These are phyloP conservation scores for Oemleria cerasiformis DNA, from an alignment of 306 rosid species.

Conservation along the genomic window DNA sequence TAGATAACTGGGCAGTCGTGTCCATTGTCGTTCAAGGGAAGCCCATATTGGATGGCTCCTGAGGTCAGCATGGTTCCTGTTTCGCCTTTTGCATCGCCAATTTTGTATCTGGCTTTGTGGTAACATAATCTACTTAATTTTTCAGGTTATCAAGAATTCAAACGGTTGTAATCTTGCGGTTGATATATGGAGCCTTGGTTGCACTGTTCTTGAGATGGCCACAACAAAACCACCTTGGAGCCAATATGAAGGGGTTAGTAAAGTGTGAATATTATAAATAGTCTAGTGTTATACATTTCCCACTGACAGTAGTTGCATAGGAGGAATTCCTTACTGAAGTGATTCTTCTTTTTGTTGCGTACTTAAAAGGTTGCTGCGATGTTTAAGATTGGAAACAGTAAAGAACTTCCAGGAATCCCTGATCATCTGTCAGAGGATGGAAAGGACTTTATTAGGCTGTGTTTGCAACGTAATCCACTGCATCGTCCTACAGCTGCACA, in stretches of 20 bases:
- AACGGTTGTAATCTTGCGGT: conserved; percentile 86
- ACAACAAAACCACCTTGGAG: conserved; percentile 98
- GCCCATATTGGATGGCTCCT: conserved; percentile 99
- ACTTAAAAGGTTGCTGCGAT: conserved; percentile 76
- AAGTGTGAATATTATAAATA: conserved; percentile 6
- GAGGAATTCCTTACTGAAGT: not conserved
- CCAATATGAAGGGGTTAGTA: conserved; percentile 89
- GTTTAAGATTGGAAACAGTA: conserved; percentile 79
- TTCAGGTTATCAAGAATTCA: conserved; percentile 77
- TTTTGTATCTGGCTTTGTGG: not conserved
- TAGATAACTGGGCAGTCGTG: conserved; percentile 91
- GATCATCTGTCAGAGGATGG: conserved; percentile 70
- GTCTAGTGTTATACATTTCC: not conserved
- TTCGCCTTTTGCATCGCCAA: not conserved
- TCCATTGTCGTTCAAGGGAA: conserved; percentile 88
- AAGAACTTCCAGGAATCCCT: conserved; percentile 76
- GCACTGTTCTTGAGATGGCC: conserved; percentile 97
- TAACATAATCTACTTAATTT: conserved; percentile 9
- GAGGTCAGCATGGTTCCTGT: conserved; percentile 52
- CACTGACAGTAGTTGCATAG: conserved; percentile 8
- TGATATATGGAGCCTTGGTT: conserved; percentile 99
- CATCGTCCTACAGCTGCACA: conserved; percentile 51
- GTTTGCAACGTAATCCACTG: conserved; percentile 74
- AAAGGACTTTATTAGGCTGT: conserved; percentile 63
- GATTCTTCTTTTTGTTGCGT: conserved; percentile 18